These are phyloP conservation scores for Phytophthora constricta DNA, from an alignment of 352 stramenopile species.

Conservation along the genomic window DNA sequence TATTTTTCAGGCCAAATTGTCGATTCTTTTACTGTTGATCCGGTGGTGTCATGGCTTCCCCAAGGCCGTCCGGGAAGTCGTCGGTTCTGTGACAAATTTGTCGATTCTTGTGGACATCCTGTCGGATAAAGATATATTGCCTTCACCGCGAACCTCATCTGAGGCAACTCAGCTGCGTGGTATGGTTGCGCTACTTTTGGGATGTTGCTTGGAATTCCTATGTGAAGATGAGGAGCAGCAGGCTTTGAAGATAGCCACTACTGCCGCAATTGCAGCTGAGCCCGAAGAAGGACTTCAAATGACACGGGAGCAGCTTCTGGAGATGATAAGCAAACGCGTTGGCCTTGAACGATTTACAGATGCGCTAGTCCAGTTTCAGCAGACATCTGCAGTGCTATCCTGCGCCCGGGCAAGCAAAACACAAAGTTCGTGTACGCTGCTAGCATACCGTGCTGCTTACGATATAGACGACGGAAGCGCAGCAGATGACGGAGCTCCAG, in stretches of 20 bases:
- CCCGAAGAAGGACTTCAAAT: slow-evolving; percentile 35
- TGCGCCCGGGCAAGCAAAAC: slow-evolving; percentile 50
- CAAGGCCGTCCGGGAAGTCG: slow-evolving; percentile 63
- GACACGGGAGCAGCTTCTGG: slow-evolving; percentile 66
- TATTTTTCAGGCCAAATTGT: slow-evolving; percentile 63
- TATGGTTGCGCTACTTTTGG: slow-evolving; percentile 58
- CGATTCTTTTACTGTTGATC: slow-evolving; percentile 59
- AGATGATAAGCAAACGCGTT: slow-evolving; percentile 72
- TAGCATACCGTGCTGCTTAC: slow-evolving; percentile 46
- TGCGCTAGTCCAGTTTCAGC: slow-evolving; percentile 69
- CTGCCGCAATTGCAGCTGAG: slow-evolving; percentile 11
- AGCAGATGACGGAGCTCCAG: slow-evolving; percentile 5
- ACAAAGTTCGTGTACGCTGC: slow-evolving; percentile 46
- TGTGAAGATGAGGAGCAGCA: slow-evolving; percentile 41
- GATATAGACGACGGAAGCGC: slow-evolving; percentile 27
- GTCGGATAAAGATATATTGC: slow-evolving; percentile 1
- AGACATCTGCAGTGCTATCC: slow-evolving; percentile 51
- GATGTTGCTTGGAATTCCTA: slow-evolving; percentile 65
- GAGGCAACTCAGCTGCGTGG: slow-evolving; percentile 51
- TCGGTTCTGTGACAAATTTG: slow-evolving; percentile 64
- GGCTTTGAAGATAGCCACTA: slow-evolving; percentile 28
- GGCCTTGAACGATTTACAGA: slow-evolving; percentile 73
- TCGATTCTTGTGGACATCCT: slow-evolving; percentile 58
- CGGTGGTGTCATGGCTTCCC: slow-evolving; percentile 66
- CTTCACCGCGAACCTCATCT: slow-evolving; percentile 13